Base-by-base conservation (phyloP, 2,329 filamentous ascomycete genomes). In the Colletotrichum cuscutae region DNA sequence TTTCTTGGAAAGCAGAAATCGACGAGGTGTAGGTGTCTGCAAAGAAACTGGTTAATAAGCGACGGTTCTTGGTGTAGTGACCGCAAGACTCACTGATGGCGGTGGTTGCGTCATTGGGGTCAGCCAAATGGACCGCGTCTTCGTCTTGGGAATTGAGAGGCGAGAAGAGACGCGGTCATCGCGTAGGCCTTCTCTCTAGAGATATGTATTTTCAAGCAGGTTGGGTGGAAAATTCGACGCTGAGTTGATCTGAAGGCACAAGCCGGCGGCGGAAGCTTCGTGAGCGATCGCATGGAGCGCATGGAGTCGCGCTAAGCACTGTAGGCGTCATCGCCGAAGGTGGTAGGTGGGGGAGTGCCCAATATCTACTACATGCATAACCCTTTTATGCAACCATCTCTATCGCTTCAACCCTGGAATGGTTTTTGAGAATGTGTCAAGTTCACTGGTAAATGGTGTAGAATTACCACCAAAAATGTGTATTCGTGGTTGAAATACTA, bases 11-110 rank as follows among this genome's bases (percentile, higher is more conserved):
- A 82, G 77, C 66, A 84, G 77, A 68, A 85, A 85, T 6, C 82
- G 80, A 72, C 82, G 79, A 24, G 83, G 82, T 7, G 81, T 79
- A 5, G 83, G 81, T 42, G 84, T 85, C 83, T 85, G 61, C 24
- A 6, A 3, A 13, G 0, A 26, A 24, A 2, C 2, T 1, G 9
- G 42, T 49, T 12, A 52, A 52, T 67, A 0, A 67, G 56, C 57
- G 32, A 26, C 1, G 4, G 3, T 26, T 0, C 8, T 13, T 15
- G n/a, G 30, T 13, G 13, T 13, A 53, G 28, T 13, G 15, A 26
- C 49, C 26, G 11, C 9, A 49, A 7, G 24, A 15, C 61, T 15
- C 1, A 73, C 71, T 42, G 71, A 73, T 62, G 71, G 71, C 53
- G 71, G 68, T 67, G 68, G 71, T 62, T 71, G 71, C 68, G 71